Evolutionary conservation across 1,284 basidiomycete genomes (phyloP).

Genomic region (Tilletia walkeri): DNA sequence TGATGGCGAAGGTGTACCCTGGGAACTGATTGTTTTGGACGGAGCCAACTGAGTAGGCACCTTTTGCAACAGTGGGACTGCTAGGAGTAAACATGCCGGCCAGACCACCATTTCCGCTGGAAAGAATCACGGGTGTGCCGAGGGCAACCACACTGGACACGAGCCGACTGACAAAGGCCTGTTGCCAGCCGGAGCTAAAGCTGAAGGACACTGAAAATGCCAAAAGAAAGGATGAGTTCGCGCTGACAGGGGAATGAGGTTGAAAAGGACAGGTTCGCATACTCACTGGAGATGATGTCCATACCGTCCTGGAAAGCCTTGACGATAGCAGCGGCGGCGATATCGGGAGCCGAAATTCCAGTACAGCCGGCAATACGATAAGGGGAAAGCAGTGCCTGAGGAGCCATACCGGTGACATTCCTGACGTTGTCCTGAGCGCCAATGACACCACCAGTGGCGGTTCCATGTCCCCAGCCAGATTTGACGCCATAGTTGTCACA

Average conservation of each 20-base stretch:
- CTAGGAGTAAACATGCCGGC: constrained; percentile 57
- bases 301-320: constrained; percentile 43
- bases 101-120: constrained; percentile 57
- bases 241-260: neutral
- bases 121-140: constrained; percentile 38
- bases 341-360: constrained; percentile 50
- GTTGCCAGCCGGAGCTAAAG: constrained; percentile 49
- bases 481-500: constrained; percentile 57
- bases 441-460: constrained; percentile 68
- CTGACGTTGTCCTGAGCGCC: constrained; percentile 60
- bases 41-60: constrained; percentile 46
- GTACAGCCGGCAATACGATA: constrained; percentile 58
- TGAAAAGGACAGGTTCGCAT: neutral
- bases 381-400: constrained; percentile 42
- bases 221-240: neutral
- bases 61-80: constrained; percentile 54
- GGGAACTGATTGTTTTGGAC: constrained; percentile 49
- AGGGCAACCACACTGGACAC: constrained; percentile 29
- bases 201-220: constrained; percentile 57
- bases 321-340: constrained; percentile 56
- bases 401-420: constrained; percentile 42
- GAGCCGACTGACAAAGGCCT: constrained; percentile 29
- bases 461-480: constrained; percentile 56
- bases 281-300: constrained; percentile 62
- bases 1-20: constrained; percentile 30